These are phyloP conservation scores for Thelonectria olida DNA, from an alignment of 2,329 filamentous ascomycete species.

Conservation along the genomic window DNA sequence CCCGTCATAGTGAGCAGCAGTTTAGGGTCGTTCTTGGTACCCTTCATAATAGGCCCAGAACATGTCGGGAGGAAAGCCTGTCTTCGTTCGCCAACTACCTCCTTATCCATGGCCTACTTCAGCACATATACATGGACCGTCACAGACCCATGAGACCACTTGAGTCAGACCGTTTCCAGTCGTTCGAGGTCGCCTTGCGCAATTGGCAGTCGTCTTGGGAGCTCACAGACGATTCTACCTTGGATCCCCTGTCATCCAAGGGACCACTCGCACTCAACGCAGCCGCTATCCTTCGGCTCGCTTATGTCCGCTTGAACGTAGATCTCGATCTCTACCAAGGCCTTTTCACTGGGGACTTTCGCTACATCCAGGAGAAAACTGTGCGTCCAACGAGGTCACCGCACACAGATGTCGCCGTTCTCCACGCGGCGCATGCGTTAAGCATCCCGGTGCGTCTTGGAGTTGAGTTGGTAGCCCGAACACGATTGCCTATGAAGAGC, in stretches of 20 bases:
- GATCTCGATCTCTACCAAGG: not conserved
- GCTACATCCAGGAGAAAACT: not conserved
- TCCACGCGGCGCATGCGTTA: not conserved
- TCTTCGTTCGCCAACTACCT: constrained; percentile 1
- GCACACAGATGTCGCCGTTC: not conserved
- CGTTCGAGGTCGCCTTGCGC: not conserved
- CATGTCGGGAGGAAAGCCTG: not conserved
- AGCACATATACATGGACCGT: not conserved
- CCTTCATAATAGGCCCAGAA: not conserved
- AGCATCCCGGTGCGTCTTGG: not conserved
- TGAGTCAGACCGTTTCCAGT: not conserved
- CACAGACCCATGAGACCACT: not conserved
- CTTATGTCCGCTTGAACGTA: not conserved
- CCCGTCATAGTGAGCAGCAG: not conserved
- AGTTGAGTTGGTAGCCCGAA: not conserved
- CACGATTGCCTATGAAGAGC: not conserved
- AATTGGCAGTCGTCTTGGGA: constrained; percentile 1
- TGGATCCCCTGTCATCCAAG: not conserved
- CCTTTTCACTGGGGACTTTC: not conserved
- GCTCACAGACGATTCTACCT: not conserved
- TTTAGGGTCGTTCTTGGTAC: not conserved
- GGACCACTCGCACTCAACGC: not conserved
- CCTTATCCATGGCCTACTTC: not conserved
- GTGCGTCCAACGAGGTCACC: not conserved
- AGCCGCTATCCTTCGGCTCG: not conserved